A percentile compares a stretch with the other conserved stretches of the same genome.
Evolutionary conservation across 805 yeast genomes (phyloP).

Genomic region (Candida schatavii): DNA sequence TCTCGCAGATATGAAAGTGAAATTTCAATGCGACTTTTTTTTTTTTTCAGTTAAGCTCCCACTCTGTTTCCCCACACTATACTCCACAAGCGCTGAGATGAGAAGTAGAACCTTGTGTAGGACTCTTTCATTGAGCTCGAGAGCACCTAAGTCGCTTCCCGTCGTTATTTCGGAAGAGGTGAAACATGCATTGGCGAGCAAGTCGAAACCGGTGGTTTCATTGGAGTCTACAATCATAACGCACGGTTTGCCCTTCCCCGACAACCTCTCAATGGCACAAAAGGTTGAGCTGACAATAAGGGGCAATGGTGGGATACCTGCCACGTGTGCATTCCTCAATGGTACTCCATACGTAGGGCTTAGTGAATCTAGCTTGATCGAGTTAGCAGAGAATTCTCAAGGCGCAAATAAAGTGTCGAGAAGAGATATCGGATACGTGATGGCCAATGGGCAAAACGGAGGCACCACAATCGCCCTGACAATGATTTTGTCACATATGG

Average conservation of each 20-base stretch:
- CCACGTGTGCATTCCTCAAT: conserved; percentile 74
- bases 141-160: conserved; percentile 10
- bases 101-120: no score
- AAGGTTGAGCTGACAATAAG: conserved; percentile 64
- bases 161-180: conserved; percentile 49
- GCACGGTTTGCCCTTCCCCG: conserved; percentile 85
- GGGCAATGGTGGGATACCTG: conserved; percentile 69
- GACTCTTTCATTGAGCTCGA: neutral
- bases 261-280: conserved; percentile 68
- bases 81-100: no score
- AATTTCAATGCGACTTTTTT: no score
- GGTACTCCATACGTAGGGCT: conserved; percentile 77
- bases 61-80: no score
- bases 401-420: conserved; percentile 62
- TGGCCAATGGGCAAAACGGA: conserved; percentile 64
- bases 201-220: conserved; percentile 66
- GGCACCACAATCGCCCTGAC: conserved; percentile 92
- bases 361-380: conserved; percentile 42
- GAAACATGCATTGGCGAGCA: conserved; percentile 53
- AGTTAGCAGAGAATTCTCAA: conserved; percentile 40
- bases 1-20: no score
- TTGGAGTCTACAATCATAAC: conserved; percentile 85
- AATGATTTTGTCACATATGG: conserved; percentile 71
- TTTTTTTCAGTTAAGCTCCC: no score
- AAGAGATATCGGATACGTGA: conserved; percentile 71